Conservation (phyloP, 1,284 basidiomycete genomes). For the Neolentinus lepideus region DNA sequence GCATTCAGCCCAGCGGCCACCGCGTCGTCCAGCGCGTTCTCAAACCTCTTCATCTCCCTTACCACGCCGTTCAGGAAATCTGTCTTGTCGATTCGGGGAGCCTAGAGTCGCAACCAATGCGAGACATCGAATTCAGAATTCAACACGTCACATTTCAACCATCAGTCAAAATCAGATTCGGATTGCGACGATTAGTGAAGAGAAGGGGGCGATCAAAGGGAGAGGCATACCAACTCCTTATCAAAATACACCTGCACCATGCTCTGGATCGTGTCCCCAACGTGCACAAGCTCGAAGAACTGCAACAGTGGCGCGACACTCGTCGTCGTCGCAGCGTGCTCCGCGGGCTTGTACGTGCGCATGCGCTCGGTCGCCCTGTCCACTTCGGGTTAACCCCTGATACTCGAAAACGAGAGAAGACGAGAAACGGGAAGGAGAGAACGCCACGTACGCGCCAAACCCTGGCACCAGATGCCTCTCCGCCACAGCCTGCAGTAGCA, state of each 20-base stretch:
- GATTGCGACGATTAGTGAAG: too few relatives aligned
- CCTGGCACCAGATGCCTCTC: slow-evolving; percentile 83
- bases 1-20: slow-evolving; percentile 92
- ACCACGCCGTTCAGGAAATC: slow-evolving; percentile 94
- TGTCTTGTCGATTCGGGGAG: slow-evolving; percentile 80
- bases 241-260: slow-evolving; percentile 99
- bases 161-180: too few relatives aligned
- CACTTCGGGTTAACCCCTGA: not conserved
- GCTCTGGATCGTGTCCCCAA: slow-evolving; percentile 95
- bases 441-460: slow-evolving; percentile 60
- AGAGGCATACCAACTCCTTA: slow-evolving; percentile 83
- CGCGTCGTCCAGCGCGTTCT: slow-evolving; percentile 85
- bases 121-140: too few relatives aligned
- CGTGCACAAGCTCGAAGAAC: slow-evolving; percentile 96
- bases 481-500: slow-evolving; percentile 73
- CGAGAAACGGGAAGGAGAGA: not conserved
- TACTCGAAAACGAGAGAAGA: not conserved
- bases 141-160: too few relatives aligned
- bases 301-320: slow-evolving; percentile 89
- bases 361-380: slow-evolving; percentile 78
- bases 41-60: slow-evolving; percentile 94
- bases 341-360: slow-evolving; percentile 80
- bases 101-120: too few relatives aligned
- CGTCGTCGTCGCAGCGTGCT: slow-evolving; percentile 69
- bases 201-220: too few relatives aligned